These are phyloP conservation scores for Dioscorea alata DNA, from an alignment of 106 monocot genomes.

Conservation along the genomic window DNA sequence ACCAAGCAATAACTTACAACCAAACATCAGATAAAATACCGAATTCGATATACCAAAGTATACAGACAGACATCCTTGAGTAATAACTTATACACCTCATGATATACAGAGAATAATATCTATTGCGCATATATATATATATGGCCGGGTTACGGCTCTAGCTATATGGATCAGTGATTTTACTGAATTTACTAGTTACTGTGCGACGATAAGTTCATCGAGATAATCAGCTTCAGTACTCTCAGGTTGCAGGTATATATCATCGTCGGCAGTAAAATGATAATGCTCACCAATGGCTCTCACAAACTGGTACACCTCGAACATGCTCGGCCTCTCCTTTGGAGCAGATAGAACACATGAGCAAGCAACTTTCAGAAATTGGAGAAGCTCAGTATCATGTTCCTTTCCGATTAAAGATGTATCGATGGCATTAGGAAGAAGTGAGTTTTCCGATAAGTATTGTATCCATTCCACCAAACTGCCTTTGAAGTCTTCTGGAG, in stretches of 20 bases:
- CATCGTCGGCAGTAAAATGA: constrained; percentile 29
- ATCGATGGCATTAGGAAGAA: constrained; percentile 28
- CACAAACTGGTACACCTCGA: constrained; percentile 36
- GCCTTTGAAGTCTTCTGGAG: constrained; percentile 36
- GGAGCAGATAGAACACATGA: constrained; percentile 24
- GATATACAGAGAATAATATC: too few relatives aligned
- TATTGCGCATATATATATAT: too few relatives aligned
- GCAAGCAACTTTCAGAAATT: constrained; percentile 34
- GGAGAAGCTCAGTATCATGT: constrained; percentile 28
- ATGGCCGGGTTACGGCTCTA: too few relatives aligned
- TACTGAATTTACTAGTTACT: background rate
- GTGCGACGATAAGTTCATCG: constrained; percentile 37
- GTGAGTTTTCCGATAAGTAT: constrained; percentile 25
- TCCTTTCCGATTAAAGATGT: constrained; percentile 28
- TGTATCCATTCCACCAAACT: constrained; percentile 38
- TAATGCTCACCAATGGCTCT: constrained; percentile 41
- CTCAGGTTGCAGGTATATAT: constrained; percentile 14
- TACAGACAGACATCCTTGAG: too few relatives aligned
- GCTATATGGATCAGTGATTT: background rate
- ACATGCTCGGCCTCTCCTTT: constrained; percentile 42
- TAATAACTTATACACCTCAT: too few relatives aligned
- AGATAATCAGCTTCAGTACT: constrained; percentile 7
- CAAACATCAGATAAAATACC: too few relatives aligned
- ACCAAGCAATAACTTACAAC: too few relatives aligned
- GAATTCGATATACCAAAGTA: too few relatives aligned